These are phyloP conservation scores for Salvia splendens DNA, from an alignment of 257 asterid species.

Conservation along the genomic window DNA sequence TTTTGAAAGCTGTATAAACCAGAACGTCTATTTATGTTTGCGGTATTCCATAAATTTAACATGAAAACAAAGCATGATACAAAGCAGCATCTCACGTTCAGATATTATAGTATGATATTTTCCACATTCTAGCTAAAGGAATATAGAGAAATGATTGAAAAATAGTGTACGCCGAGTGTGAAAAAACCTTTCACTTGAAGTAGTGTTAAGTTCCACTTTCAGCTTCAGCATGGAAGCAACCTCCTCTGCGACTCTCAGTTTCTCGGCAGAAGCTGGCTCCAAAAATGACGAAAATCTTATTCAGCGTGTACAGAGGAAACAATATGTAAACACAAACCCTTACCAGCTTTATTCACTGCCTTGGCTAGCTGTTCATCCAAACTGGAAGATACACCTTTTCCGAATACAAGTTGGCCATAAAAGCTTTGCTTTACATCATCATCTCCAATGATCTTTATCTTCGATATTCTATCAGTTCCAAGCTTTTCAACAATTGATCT, in stretches of 20 bases:
- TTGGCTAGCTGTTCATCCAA: slow-evolving; percentile 81
- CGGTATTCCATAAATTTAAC: neutral
- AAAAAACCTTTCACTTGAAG: slow-evolving; percentile 74
- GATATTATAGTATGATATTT: neutral
- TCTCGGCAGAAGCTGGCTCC: slow-evolving; percentile 77
- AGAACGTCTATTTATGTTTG: neutral
- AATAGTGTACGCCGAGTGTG: neutral
- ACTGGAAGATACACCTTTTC: slow-evolving; percentile 74
- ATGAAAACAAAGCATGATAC: neutral
- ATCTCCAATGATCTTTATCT: slow-evolving; percentile 63
- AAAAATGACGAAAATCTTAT: slow-evolving; percentile 5
- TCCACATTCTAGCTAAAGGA: neutral
- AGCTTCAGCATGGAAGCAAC: slow-evolving; percentile 88
- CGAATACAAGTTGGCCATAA: slow-evolving; percentile 82
- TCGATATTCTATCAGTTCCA: slow-evolving; percentile 65
- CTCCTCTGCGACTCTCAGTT: slow-evolving; percentile 82
- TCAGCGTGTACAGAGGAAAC: neutral
- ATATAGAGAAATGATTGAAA: neutral
- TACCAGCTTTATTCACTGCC: slow-evolving; percentile 90
- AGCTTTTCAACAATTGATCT: slow-evolving; percentile 79
- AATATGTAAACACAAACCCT: slow-evolving; percentile 2
- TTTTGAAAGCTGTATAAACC: slow-evolving; percentile 58
- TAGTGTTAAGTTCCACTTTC: slow-evolving; percentile 71
- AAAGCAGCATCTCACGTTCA: neutral
- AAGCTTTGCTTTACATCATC: slow-evolving; percentile 74